Evolutionary conservation across 257 asterid genomes (phyloP).

Genomic region (Nemophila menziesii): DNA sequence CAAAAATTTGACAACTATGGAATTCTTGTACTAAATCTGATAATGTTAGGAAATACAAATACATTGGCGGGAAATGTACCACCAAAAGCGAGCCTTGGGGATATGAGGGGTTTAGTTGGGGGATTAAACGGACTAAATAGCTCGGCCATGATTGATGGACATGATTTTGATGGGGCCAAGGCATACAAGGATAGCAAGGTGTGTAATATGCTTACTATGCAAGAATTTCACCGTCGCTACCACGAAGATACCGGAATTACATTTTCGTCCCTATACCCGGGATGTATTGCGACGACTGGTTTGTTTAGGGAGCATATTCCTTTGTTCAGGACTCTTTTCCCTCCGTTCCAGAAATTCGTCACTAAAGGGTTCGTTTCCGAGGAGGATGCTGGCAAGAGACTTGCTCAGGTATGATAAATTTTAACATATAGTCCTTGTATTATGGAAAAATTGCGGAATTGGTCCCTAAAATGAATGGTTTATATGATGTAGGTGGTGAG

Average conservation of each 20-base stretch:
- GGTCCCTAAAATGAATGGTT: too few species aligned
- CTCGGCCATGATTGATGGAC: conserved; percentile 86
- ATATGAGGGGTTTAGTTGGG: conserved; percentile 75
- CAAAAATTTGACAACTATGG: not conserved
- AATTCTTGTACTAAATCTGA: not conserved
- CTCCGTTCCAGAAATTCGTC: conserved; percentile 83
- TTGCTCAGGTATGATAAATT: conserved; percentile 53
- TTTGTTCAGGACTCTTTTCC: conserved; percentile 76
- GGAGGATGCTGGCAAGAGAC: conserved; percentile 77
- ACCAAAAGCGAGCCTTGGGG: conserved; percentile 91
- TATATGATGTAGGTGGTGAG: conserved; percentile 56
- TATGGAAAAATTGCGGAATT: not conserved
- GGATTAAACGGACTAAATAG: conserved; percentile 52
- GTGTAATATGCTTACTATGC: conserved; percentile 95
- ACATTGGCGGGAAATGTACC: conserved; percentile 99
- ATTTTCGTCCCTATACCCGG: conserved; percentile 83
- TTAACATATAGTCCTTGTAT: not conserved
- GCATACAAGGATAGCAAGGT: conserved; percentile 97
- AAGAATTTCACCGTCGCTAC: conserved; percentile 71
- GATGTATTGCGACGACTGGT: conserved; percentile 86
- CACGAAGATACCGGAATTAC: conserved; percentile 65
- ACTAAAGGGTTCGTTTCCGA: conserved; percentile 91
- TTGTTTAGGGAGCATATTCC: conserved; percentile 83
- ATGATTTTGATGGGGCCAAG: conserved; percentile 84
- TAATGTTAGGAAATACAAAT: conserved; percentile 65